Base-by-base conservation (phyloP, 202 grass and related monocot species). In the Schoenoplectus tabernaemontani region DNA sequence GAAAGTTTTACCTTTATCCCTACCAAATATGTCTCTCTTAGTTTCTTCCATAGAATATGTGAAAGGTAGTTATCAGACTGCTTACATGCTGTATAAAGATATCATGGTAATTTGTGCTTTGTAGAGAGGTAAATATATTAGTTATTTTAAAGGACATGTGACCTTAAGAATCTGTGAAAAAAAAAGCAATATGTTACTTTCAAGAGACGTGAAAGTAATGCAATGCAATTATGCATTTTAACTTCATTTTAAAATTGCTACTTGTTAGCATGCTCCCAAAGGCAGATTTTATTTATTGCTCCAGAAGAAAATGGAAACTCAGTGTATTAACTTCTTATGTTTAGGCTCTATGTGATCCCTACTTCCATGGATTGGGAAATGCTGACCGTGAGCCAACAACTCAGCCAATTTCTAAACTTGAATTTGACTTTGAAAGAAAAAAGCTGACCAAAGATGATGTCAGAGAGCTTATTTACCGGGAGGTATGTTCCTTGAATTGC, bases 391-490 rank as follows among this genome's bases (percentile, higher is more conserved):
- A 97, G 81, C 88, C 90, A 34, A 76, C 73, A 69, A 73, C 87
- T 65, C 88, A 91, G 53, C 85, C 88, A 53, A 97, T 97, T 41
- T 89, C 88, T 2, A 97, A 84, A 88, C 78, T 97, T 50, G 93
- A 97, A 50, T 97, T 97, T 91, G 93, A 97, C 32, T 97, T 97
- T 62, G 93, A 97, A 76, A 89, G 90, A 83, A 93, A 90, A 41
- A 97, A 93, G 85, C 78, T 97, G 60, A 65, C 87, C 65, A 97
- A 87, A 88, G 93, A 97, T 76, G 93, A 97, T 85, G 88, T 97
- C 28, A 87, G 85, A n/a, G 93, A 97, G 66, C 46, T 97, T 63
- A 97, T 97, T 79, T 97, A 97, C 54, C 78, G 88, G 82, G 93
- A 97, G 90, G 93, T 91, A 83, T 12, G 22, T 20, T 66, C 62